These are phyloP conservation scores for Candida peoriensis DNA, from an alignment of 805 yeast genomes.

Conservation along the genomic window DNA sequence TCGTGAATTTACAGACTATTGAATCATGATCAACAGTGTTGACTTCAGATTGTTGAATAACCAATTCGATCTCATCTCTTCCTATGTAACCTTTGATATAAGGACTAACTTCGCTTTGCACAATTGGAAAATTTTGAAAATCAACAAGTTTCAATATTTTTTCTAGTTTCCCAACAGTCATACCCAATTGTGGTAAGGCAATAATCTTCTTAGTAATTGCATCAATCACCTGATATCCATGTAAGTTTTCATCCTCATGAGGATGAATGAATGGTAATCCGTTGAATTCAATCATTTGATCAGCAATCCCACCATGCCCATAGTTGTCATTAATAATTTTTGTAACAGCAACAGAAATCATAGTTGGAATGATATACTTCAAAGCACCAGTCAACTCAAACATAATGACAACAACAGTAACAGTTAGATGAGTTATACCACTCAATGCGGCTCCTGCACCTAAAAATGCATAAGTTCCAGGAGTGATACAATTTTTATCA, in stretches of 20 bases:
- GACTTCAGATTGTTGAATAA: constrained; percentile 27
- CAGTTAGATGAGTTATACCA: constrained; percentile 90
- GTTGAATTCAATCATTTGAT: constrained; percentile 84
- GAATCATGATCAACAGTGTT: constrained; percentile 5
- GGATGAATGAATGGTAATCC: constrained; percentile 80
- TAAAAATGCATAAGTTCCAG: constrained; percentile 91
- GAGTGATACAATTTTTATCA: constrained; percentile 60
- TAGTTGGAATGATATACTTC: constrained; percentile 86
- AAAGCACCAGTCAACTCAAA: constrained; percentile 95
- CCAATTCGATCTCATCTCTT: constrained; percentile 35
- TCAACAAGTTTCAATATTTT: constrained; percentile 28
- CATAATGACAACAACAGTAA: constrained; percentile 93
- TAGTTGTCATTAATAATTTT: constrained; percentile 70
- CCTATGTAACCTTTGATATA: constrained; percentile 42
- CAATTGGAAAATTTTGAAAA: constrained; percentile 51
- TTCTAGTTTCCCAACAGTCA: constrained; percentile 32
- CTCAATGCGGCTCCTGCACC: constrained; percentile 96
- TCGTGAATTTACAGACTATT: constrained; percentile 3
- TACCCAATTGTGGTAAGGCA: constrained; percentile 33
- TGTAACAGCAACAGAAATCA: constrained; percentile 91
- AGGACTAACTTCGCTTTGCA: constrained; percentile 33
- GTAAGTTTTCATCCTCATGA: constrained; percentile 62
- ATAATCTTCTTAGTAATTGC: constrained; percentile 53
- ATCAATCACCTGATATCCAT: constrained; percentile 40
- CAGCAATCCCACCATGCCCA: constrained; percentile 88